These are phyloP conservation scores for Telopea speciosissima DNA, from an alignment of 177 flowering plant genomes.

Conservation along the genomic window DNA sequence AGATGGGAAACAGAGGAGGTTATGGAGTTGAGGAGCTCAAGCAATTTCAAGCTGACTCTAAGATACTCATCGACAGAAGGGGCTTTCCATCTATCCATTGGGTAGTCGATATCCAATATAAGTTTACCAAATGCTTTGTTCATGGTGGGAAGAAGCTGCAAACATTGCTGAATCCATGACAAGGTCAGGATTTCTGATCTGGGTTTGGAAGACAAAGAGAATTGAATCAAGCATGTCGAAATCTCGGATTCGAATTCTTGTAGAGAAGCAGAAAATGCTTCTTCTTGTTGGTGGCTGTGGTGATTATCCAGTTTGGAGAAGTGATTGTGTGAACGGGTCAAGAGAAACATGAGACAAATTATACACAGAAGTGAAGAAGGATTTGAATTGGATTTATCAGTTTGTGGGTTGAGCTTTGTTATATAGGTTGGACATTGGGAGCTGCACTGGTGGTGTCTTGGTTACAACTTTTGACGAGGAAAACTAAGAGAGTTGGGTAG, in stretches of 20 bases:
- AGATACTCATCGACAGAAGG: constrained; percentile 35
- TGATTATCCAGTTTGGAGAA: constrained; percentile 31
- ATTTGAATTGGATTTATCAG: not conserved
- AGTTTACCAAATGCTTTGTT: constrained; percentile 48
- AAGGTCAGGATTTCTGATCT: constrained; percentile 22
- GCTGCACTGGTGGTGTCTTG: no score
- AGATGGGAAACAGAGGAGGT: constrained; percentile 40
- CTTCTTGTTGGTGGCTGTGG: constrained; percentile 13
- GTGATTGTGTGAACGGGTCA: constrained; percentile 16
- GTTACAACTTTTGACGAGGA: not conserved
- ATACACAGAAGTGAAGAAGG: not conserved
- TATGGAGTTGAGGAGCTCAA: constrained; percentile 37
- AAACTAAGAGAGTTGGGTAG: not conserved
- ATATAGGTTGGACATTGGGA: constrained; percentile 2
- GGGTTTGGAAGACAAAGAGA: constrained; percentile 16
- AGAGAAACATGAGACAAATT: constrained; percentile 31
- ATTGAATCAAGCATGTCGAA: constrained; percentile 16
- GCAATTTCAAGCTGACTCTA: constrained; percentile 30
- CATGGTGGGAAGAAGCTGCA: constrained; percentile 24
- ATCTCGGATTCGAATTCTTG: constrained; percentile 32
- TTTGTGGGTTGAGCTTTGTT: not conserved
- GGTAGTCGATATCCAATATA: constrained; percentile 34
- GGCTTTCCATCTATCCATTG: constrained; percentile 35
- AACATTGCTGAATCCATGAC: constrained; percentile 26
- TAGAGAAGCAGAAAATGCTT: constrained; percentile 27